Conservation (phyloP, 352 stramenopile genomes). For the Phytophthora meadii region DNA sequence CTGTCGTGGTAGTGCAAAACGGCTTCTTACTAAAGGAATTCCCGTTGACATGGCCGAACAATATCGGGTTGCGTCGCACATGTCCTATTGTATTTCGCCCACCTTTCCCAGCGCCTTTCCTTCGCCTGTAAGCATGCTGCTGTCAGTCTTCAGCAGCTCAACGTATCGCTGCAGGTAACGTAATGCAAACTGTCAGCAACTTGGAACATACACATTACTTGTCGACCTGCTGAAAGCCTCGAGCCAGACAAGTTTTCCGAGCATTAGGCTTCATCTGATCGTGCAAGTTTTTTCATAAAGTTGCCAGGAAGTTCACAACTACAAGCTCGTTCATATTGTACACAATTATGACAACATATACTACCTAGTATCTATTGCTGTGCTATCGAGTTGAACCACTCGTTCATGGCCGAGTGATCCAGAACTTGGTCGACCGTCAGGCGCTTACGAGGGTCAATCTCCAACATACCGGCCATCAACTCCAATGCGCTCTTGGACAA, state of each 20-base stretch:
- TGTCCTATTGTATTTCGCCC: not conserved
- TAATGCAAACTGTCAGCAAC: too few species aligned
- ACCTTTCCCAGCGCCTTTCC: not conserved
- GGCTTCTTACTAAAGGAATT: not conserved
- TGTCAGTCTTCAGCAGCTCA: too few species aligned
- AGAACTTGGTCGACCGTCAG: slow-evolving; percentile 31
- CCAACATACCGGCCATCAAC: slow-evolving; percentile 37
- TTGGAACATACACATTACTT: too few species aligned
- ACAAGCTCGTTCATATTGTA: too few species aligned
- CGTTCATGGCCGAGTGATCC: slow-evolving; percentile 23
- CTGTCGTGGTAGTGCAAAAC: not conserved
- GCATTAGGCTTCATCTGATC: too few species aligned
- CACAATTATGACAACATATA: not conserved
- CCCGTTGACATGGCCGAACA: not conserved
- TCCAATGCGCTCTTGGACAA: slow-evolving; percentile 26
- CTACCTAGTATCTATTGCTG: not conserved
- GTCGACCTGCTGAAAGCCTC: too few species aligned
- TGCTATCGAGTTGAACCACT: slow-evolving; percentile 10
- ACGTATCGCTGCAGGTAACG: too few species aligned
- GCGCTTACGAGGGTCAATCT: slow-evolving; percentile 34
- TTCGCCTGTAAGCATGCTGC: not conserved
- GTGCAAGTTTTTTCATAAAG: too few species aligned
- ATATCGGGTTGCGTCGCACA: not conserved
- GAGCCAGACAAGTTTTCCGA: too few species aligned
- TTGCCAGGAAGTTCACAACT: too few species aligned